Conservation (phyloP, 140 eudicot species). For the Ambrosia hybrid region DNA sequence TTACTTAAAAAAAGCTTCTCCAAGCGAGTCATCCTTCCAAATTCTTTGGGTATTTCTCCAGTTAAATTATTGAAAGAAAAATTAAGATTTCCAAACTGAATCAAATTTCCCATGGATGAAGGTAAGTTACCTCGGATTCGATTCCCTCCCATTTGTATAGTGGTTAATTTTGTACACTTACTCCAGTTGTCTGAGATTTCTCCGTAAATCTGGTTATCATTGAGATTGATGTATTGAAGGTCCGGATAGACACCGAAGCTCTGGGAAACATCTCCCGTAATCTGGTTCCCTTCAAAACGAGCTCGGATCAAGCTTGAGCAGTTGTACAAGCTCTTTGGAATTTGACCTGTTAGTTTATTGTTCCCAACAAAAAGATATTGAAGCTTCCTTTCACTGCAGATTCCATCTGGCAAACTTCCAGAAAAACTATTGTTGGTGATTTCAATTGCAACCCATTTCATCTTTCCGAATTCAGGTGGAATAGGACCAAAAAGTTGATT, state of each 20-base stretch:
- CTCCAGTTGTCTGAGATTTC: slow-evolving; percentile 31
- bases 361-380: not conserved
- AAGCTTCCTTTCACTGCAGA: slow-evolving; percentile 35
- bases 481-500: slow-evolving; percentile 29
- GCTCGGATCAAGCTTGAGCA: slow-evolving; percentile 28
- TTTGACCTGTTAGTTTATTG: slow-evolving; percentile 26
- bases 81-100: slow-evolving; percentile 13
- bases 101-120: slow-evolving; percentile 1
- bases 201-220: slow-evolving; percentile 29
- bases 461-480: slow-evolving; percentile 23
- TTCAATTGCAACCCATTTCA: not conserved
- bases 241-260: slow-evolving; percentile 33
- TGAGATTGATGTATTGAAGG: slow-evolving; percentile 25
- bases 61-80: slow-evolving; percentile 28
- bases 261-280: slow-evolving; percentile 32
- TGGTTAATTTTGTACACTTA: slow-evolving; percentile 23
- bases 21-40: slow-evolving; percentile 23
- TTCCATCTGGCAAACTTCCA: slow-evolving; percentile 32
- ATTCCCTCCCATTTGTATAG: slow-evolving; percentile 26
- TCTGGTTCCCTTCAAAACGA: slow-evolving; percentile 30
- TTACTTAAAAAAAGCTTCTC: not conserved
- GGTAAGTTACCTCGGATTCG: slow-evolving; percentile 33
- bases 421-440: slow-evolving; percentile 18
- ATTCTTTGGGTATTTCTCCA: slow-evolving; percentile 37
- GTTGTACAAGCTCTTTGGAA: slow-evolving; percentile 28